phyloP scores from a whole-genome alignment of 768 basidiomycete species.

The Pleurotus cornucopiae region DNA sequence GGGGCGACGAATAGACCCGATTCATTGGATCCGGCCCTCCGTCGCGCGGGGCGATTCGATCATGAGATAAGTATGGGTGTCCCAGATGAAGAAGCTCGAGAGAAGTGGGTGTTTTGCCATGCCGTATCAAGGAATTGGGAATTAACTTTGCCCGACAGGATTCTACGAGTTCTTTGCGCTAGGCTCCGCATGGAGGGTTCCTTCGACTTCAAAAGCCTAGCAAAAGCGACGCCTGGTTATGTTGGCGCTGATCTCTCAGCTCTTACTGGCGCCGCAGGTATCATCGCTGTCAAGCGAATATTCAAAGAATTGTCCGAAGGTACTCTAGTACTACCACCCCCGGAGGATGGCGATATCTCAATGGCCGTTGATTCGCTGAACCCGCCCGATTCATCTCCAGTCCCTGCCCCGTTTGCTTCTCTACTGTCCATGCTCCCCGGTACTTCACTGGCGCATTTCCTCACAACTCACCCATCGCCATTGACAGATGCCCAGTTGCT shows the following conservation, averaged over 20 bases:
- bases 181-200: conserved; percentile 84
- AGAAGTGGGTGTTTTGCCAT: conserved; percentile 56
- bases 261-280: conserved; percentile 88
- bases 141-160: conserved; percentile 44
- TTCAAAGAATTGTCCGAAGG: conserved; percentile 77
- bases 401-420: conserved; percentile 14
- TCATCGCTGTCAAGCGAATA: conserved; percentile 94
- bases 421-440: conserved; percentile 36
- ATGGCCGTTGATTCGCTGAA: conserved; percentile 39
- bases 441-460: conserved; percentile 85
- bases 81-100: conserved; percentile 85
- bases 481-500: conserved; percentile 75
- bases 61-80: conserved; percentile 98
- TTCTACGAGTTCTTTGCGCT: conserved; percentile 78
- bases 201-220: conserved; percentile 81
- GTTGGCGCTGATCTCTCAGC: conserved; percentile 94
- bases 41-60: conserved; percentile 93
- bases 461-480: conserved; percentile 80
- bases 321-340: conserved; percentile 50
- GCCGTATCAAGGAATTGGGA: neutral
- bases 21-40: conserved; percentile 87
- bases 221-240: conserved; percentile 94
- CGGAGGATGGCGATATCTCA: conserved; percentile 23
- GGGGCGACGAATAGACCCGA: conserved; percentile 97
- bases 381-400: conserved; percentile 6